Percentiles rank a stretch among this genome's conserved stretches.
Conservation (phyloP, 2,329 filamentous ascomycete species). For the Paracoccidioides lutzii region DNA sequence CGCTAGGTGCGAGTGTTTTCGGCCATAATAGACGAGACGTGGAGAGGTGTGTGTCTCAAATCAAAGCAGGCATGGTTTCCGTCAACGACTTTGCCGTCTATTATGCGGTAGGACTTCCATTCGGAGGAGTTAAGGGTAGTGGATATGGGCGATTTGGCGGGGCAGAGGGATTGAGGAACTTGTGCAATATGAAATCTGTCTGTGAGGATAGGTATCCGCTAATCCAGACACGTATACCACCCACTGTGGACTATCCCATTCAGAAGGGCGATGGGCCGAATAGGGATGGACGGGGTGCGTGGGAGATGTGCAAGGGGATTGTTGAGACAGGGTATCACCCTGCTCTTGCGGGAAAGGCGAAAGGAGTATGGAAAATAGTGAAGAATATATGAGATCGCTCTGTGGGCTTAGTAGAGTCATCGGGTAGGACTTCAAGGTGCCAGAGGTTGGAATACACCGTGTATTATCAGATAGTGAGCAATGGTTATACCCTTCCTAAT, state of each 20-base stretch:
- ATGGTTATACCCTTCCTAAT: too few species aligned
- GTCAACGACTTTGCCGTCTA: constrained; percentile 92
- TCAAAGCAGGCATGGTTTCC: constrained; percentile 79
- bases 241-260: constrained; percentile 70
- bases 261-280: constrained; percentile 40
- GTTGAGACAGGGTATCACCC: constrained; percentile 36
- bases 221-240: constrained; percentile 64
- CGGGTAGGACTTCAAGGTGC: not conserved
- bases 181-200: constrained; percentile 81
- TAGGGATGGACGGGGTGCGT: constrained; percentile 48
- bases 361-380: constrained; percentile 27
- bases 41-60: constrained; percentile 48
- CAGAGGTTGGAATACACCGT: not conserved
- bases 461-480: too few species aligned
- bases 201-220: constrained; percentile 58
- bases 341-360: constrained; percentile 29
- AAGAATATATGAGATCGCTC: constrained; percentile 22
- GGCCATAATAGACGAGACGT: constrained; percentile 55
- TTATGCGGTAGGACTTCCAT: constrained; percentile 89
- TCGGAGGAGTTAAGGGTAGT: constrained; percentile 79
- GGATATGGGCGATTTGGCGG: constrained; percentile 91
- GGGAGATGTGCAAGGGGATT: constrained; percentile 39
- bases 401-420: not conserved
- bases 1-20: constrained; percentile 80
- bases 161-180: constrained; percentile 66